phyloP scores from a whole-genome alignment of 352 stramenopile genomes.

The Aphanomyces astaci region DNA sequence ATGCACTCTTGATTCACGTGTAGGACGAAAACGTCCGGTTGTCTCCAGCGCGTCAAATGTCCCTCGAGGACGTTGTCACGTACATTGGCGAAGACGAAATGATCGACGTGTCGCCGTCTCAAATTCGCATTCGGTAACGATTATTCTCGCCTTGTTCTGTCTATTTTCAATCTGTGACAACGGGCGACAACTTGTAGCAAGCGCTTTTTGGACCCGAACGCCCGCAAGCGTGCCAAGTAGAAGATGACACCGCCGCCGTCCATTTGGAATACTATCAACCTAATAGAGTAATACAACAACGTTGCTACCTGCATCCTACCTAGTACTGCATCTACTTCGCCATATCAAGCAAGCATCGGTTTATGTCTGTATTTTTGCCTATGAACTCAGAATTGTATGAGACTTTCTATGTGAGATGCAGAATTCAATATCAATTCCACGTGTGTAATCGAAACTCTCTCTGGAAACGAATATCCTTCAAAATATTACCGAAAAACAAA shows the following conservation, averaged over 20 bases:
- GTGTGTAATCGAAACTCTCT: neutral
- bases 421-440: neutral
- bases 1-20: too few relatives aligned
- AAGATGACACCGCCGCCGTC: too few relatives aligned
- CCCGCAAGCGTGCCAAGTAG: slow-evolving; percentile 15
- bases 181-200: neutral
- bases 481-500: neutral
- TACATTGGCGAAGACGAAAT: slow-evolving; percentile 98
- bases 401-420: neutral
- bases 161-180: neutral
- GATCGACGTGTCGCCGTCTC: slow-evolving; percentile 95
- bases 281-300: neutral
- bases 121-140: slow-evolving; percentile 89
- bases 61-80: slow-evolving; percentile 96
- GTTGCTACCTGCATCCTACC: neutral
- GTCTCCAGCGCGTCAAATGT: slow-evolving; percentile 87
- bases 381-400: too few relatives aligned
- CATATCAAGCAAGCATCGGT: neutral
- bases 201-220: slow-evolving; percentile 14
- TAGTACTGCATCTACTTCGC: too few relatives aligned
- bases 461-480: neutral
- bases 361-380: too few relatives aligned
- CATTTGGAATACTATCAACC: too few relatives aligned
- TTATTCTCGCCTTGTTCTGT: too few relatives aligned
- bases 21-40: slow-evolving; percentile 94